phyloP scores from a whole-genome alignment of 1,139 yeast genomes.

The Groenewaldozyma sp. region DNA sequence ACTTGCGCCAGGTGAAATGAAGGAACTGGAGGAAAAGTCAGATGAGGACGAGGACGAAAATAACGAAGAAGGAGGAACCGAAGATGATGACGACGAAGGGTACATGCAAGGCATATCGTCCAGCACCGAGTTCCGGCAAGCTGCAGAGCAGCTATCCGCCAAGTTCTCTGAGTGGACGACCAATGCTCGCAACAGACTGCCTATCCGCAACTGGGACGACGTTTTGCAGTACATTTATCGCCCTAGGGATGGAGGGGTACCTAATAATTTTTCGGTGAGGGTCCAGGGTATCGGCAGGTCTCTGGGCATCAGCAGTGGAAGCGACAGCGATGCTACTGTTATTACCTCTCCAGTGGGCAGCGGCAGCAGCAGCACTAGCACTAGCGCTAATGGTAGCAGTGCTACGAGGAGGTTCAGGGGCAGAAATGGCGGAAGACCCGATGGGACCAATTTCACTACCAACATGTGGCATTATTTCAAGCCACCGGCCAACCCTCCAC shows the following conservation, averaged over 20 bases:
- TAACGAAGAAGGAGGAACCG: background rate
- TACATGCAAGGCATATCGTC: background rate
- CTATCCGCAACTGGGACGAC: conserved; percentile 22
- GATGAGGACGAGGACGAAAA: background rate
- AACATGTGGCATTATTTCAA: conserved; percentile 19
- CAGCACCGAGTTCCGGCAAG: conserved; percentile 5
- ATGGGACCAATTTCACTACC: conserved; percentile 9
- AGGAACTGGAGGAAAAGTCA: background rate
- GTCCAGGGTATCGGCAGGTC: conserved; percentile 2
- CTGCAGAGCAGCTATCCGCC: conserved; percentile 20
- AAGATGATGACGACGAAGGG: background rate
- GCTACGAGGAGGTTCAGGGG: conserved; percentile 6
- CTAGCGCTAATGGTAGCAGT: conserved; percentile 8
- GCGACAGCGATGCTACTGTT: conserved; percentile 18
- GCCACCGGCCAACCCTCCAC: conserved; percentile 18
- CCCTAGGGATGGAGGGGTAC: background rate
- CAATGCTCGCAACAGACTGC: conserved; percentile 19
- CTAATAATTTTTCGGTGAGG: conserved; percentile 1
- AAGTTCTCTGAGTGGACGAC: conserved; percentile 18
- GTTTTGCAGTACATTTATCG: conserved; percentile 18
- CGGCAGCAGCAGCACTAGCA: conserved; percentile 7
- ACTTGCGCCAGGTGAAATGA: background rate
- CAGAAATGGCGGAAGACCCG: conserved; percentile 1
- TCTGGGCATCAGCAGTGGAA: conserved; percentile 8
- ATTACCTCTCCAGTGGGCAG: background rate